Base-by-base conservation (phyloP, 1,284 basidiomycete genomes). In the Inonotus hispidus region DNA sequence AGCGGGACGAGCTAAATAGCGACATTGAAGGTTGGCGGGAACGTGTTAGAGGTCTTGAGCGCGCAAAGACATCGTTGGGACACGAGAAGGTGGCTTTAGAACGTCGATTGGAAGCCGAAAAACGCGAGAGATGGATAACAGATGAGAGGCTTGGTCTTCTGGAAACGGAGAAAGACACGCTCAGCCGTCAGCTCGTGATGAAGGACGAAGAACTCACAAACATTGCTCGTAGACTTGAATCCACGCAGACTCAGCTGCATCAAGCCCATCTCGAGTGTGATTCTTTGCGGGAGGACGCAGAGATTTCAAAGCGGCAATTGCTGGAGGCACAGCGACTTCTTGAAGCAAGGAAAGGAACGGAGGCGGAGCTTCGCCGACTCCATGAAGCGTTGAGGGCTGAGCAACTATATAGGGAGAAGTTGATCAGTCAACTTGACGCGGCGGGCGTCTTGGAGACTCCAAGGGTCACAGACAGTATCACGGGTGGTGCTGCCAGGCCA, bases 21-120 rank as follows among this genome's bases (percentile, higher is more conserved):
- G 90, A 92, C 70, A 82, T 89, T 0, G 85, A 88, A 65, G 88
- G 85, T 0, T 91, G 88, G 87, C 79, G 87, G 61, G 80, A 74
- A 32, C 80, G 89, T 29, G 84, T 90, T 39, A 77, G 75, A 16
- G 85, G 89, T 68, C 76, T 87, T 63, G 86, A 91, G 65, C 83
- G 79, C 14, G 49, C 60, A 35, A 59, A 58, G 21, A 62, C 59
- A 27, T 19, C 49, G 21, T 23, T 57, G 6, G 45, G 41, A 21
- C 64, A 65, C 62, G 85, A 87, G 65, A 73, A 81, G 21, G 71
- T 72, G 43, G 71, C 84, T 19, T 75, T 90, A 23, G 78, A 81
- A 14, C 82, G 82, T 64, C 77, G 87, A 11, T 78, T 92, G 27
- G 88, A 91, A 53, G 75, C 73, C 14, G 89, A 92, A 72, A 79